Percentiles rank a stretch among this genome's conserved stretches.
phyloP scores from a whole-genome alignment of 805 yeast species.

The Yarrowia sp. region DNA sequence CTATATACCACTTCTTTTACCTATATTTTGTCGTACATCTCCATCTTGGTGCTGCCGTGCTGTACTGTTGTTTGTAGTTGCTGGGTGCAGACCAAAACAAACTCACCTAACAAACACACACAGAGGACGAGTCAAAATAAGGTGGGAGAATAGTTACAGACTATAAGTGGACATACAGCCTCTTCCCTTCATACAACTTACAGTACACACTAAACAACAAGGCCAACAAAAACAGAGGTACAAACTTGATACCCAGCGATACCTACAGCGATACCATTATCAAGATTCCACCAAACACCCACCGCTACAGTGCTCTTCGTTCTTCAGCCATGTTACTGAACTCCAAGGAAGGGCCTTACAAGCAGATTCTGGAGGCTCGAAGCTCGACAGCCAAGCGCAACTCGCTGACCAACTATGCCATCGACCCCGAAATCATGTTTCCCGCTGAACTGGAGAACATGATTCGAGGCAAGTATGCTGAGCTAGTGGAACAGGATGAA shows the following conservation, averaged over 20 bases:
- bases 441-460: constrained; percentile 9
- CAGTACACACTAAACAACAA: not conserved
- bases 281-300: not conserved
- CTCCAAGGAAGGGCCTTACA: constrained; percentile 15
- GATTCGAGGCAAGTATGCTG: constrained; percentile 19
- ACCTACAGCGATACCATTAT: not conserved
- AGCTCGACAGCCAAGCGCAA: constrained; percentile 3
- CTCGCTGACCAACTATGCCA: constrained; percentile 7
- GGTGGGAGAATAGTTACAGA: constrained; percentile 1
- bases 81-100: not conserved
- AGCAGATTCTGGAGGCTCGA: constrained; percentile 7
- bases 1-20: no score
- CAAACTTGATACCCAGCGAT: not conserved
- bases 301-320: not conserved
- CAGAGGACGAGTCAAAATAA: not conserved
- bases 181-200: not conserved
- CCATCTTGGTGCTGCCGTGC: no score
- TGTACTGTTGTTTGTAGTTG: no score
- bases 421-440: constrained; percentile 14
- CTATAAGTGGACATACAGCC: not conserved
- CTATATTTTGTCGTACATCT: no score
- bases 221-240: not conserved
- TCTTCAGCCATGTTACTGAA: not conserved
- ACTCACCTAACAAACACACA: not conserved
- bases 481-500: constrained; percentile 13